Evolutionary conservation across 2,329 filamentous ascomycete genomes (phyloP), one percentile per base, ranked within the genome.

Genomic region (Curvularia sp.): DNA sequence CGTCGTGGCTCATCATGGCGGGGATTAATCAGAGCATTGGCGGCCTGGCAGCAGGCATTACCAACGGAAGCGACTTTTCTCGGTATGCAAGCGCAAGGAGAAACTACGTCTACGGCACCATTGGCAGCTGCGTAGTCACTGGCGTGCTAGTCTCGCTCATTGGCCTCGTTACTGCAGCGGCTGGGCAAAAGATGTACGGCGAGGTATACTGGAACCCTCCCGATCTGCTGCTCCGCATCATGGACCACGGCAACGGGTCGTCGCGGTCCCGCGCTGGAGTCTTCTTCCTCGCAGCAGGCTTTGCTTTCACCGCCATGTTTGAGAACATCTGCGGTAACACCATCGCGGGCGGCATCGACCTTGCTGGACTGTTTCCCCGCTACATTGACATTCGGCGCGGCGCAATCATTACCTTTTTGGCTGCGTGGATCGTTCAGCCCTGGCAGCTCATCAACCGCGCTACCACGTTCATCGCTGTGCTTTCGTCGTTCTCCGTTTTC

Each of bases 1-100:
- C 74, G 0, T 79, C 77, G 0, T 82, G 80, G 80, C 71, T 81
- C 8, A 78, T 81, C 54, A 79, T 81, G 77, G 73, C 76, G 10
- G 78, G 79, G 0, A 78, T 81, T 51, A 81, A 81, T 53, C 78
- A 80, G 47, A 74, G 74, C 27, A 63, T 82, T 10, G 80, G 80
- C 1, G 64, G 74, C 1, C 67, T 80, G 6, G 78, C 78, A 0
- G 78, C 78, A 0, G 78, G 78, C 0, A 80, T 80, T 30, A 78
- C 77, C 5, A 80, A 79, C 48, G 75, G 76, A 10, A 78, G 75
- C 18, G 80, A 82, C 62, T 82, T 81, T 61, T 79, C 79, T 1
- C 75, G 80, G 7, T 82, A 81, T 56, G 73, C 79, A 0, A 70
- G 68, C 27, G 64, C 63, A 3, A 71, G 71, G 39, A 73, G 69